phyloP scores from a whole-genome alignment of 2,329 filamentous ascomycete genomes.

The Dryadomyces quercus-mongolicae region DNA sequence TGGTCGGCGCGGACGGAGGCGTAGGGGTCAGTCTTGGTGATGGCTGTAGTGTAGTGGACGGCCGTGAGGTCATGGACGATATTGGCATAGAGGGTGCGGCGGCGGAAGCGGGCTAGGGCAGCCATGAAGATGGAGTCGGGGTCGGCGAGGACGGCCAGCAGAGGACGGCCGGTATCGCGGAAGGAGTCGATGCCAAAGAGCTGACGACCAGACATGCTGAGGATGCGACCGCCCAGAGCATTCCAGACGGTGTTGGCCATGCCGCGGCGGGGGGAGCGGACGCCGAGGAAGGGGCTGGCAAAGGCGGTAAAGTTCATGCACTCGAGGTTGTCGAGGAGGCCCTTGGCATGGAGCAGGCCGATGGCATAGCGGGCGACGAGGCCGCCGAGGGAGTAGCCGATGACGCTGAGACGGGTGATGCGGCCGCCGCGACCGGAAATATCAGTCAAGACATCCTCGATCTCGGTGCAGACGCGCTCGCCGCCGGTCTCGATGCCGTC shows the following conservation, averaged over 20 bases:
- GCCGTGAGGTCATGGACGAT: slow-evolving; percentile 76
- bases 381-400: slow-evolving; percentile 84
- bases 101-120: slow-evolving; percentile 63
- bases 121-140: slow-evolving; percentile 75
- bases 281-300: slow-evolving; percentile 72
- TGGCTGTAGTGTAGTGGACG: slow-evolving; percentile 70
- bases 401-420: slow-evolving; percentile 71
- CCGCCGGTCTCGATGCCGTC: slow-evolving; percentile 58
- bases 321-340: slow-evolving; percentile 65
- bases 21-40: slow-evolving; percentile 69
- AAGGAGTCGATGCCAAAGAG: slow-evolving; percentile 82
- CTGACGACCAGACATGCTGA: slow-evolving; percentile 77
- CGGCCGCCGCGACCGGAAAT: slow-evolving; percentile 51
- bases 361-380: slow-evolving; percentile 78
- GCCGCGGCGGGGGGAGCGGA: slow-evolving; percentile 55
- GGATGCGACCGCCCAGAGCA: slow-evolving; percentile 64
- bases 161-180: slow-evolving; percentile 65
- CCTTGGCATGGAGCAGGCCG: slow-evolving; percentile 70
- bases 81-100: slow-evolving; percentile 72
- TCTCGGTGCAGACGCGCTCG: slow-evolving; percentile 55
- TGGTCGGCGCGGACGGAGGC: slow-evolving; percentile 16
- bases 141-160: slow-evolving; percentile 73
- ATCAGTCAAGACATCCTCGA: slow-evolving; percentile 48
- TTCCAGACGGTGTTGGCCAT: slow-evolving; percentile 64
- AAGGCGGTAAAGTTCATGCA: slow-evolving; percentile 93